Conservation (phyloP, 441 rosid genomes). For the Populus hybrid region DNA sequence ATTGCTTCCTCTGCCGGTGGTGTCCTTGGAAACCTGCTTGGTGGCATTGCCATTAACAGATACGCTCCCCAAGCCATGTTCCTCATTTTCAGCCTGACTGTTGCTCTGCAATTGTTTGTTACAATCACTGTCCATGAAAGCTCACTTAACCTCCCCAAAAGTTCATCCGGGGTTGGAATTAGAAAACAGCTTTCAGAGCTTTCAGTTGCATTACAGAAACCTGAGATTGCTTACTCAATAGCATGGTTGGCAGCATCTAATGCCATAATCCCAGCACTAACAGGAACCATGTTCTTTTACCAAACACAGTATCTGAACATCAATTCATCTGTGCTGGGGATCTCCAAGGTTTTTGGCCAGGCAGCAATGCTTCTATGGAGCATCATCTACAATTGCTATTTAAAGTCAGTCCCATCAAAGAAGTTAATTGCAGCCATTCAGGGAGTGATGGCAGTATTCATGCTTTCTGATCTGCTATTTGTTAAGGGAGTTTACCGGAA, state of each 20-base stretch:
- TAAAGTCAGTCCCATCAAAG: conserved; percentile 58
- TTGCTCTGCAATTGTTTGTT: conserved; percentile 51
- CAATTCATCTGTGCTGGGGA: conserved; percentile 58
- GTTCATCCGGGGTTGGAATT: conserved; percentile 46
- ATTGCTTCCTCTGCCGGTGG: conserved; percentile 81
- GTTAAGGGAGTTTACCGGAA: conserved; percentile 56
- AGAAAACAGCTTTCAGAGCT: conserved; percentile 60
- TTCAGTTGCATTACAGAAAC: conserved; percentile 46
- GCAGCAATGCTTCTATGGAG: conserved; percentile 82
- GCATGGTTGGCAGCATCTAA: conserved; percentile 75
- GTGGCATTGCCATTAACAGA: conserved; percentile 54
- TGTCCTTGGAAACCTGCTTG: conserved; percentile 74
- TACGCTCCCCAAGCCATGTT: conserved; percentile 50
- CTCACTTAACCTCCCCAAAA: conserved; percentile 61
- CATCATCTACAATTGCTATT: conserved; percentile 45
- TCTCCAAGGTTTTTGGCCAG: conserved; percentile 86
- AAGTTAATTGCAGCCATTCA: conserved; percentile 63
- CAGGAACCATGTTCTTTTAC: conserved; percentile 94
- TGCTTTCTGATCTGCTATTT: conserved; percentile 65
- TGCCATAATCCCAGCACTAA: conserved; percentile 62
- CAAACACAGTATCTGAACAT: conserved; percentile 64
- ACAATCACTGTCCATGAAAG: conserved; percentile 54
- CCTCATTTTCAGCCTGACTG: conserved; percentile 45
- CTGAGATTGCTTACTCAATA: conserved; percentile 58
- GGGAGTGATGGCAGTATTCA: conserved; percentile 52